Evolutionary conservation across 345 rosid species (phyloP).

Genomic region (Hibiscus tridactylites): DNA sequence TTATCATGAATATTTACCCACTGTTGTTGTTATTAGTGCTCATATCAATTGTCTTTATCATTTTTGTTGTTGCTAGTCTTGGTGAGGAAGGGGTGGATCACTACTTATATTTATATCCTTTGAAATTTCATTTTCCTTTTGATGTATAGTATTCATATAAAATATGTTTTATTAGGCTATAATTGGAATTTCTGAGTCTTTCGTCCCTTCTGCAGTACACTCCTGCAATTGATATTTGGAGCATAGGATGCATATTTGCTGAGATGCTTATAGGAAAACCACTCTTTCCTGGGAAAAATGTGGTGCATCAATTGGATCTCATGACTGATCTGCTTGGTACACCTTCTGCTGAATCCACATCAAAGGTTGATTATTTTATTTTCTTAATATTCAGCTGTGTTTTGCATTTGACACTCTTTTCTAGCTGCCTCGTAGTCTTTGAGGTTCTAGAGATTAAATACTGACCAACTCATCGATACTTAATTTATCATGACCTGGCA

Average conservation of each 20-base stretch:
- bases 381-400: background rate
- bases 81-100: background rate
- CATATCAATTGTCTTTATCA: background rate
- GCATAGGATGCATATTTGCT: conserved; percentile 96
- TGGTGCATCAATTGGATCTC: conserved; percentile 90
- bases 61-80: background rate
- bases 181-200: conserved; percentile 3
- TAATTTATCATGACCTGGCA: conserved; percentile 24
- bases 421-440: background rate
- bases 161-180: conserved; percentile 1
- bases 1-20: background rate
- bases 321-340: conserved; percentile 97
- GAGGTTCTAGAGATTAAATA: background rate
- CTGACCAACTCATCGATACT: background rate
- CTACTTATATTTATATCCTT: background rate
- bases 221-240: conserved; percentile 94
- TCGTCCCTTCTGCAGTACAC: conserved; percentile 53
- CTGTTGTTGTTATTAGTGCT: background rate
- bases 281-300: conserved; percentile 90
- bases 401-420: background rate
- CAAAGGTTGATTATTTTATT: conserved; percentile 50
- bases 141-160: background rate
- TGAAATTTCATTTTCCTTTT: background rate
- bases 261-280: conserved; percentile 95
- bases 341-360: conserved; percentile 65